Evolutionary conservation across 768 basidiomycete genomes (phyloP).

Genomic region (Auricularia sp.): DNA sequence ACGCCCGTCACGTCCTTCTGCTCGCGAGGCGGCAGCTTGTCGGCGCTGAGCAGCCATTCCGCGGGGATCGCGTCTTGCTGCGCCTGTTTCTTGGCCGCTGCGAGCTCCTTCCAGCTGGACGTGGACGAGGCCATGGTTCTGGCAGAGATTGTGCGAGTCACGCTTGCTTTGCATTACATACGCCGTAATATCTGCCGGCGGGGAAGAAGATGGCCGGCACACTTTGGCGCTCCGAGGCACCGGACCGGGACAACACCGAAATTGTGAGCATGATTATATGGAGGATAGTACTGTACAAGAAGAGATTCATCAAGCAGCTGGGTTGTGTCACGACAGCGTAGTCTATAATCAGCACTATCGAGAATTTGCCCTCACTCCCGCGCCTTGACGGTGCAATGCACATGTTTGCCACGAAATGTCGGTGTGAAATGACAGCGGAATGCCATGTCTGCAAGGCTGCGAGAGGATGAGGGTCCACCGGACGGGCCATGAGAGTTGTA

Average conservation of each 20-base stretch:
- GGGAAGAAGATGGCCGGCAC: too few species aligned
- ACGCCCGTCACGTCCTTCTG: conserved; percentile 43
- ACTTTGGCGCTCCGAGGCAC: too few species aligned
- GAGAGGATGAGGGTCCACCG: neutral
- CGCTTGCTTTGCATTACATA: too few species aligned
- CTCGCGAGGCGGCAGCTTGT: conserved; percentile 31
- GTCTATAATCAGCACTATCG: too few species aligned
- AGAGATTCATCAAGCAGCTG: too few species aligned
- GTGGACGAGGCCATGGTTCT: conserved; percentile 16
- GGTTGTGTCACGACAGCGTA: too few species aligned
- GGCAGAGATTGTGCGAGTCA: too few species aligned
- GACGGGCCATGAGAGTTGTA: conserved; percentile 13
- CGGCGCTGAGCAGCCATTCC: conserved; percentile 45
- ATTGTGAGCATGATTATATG: too few species aligned
- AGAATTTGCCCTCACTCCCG: neutral
- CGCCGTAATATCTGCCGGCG: too few species aligned
- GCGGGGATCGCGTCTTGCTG: conserved; percentile 51
- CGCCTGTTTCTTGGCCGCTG: conserved; percentile 39
- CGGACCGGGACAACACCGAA: too few species aligned
- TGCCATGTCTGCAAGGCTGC: neutral
- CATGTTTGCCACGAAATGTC: neutral
- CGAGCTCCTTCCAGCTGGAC: conserved; percentile 41
- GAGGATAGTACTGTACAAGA: too few species aligned
- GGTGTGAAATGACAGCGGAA: neutral
- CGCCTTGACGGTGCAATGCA: neutral